Percentiles rank a stretch among this genome's conserved stretches.
phyloP scores from a whole-genome alignment of 495 filamentous ascomycete species.

The Tuber microsphaerosporum region DNA sequence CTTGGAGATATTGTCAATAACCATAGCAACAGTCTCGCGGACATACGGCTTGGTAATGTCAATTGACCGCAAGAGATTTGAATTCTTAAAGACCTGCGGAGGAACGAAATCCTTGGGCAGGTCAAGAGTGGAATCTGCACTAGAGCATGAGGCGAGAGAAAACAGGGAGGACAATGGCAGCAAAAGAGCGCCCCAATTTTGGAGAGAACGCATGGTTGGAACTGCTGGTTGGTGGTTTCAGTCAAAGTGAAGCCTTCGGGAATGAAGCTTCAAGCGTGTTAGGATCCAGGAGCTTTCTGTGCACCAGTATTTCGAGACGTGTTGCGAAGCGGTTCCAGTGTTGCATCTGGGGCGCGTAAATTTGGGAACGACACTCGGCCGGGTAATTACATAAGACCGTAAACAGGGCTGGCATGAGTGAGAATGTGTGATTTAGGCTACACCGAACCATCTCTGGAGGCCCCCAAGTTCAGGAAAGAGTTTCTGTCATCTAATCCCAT shows the following conservation, averaged over 20 bases:
- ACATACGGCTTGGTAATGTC: conserved; percentile 88
- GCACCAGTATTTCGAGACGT: background rate
- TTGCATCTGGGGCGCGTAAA: background rate
- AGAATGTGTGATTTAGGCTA: background rate
- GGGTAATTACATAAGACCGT: background rate
- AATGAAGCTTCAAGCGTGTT: background rate
- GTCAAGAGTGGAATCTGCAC: conserved; percentile 34
- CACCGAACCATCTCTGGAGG: background rate
- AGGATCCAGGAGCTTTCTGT: background rate
- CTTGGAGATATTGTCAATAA: conserved; percentile 75
- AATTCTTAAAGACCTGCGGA: conserved; percentile 81
- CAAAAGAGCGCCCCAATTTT: conserved; percentile 31
- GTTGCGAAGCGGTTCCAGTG: background rate
- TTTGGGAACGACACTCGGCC: background rate
- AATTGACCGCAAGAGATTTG: conserved; percentile 79
- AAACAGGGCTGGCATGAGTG: background rate
- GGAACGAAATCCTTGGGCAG: conserved; percentile 73
- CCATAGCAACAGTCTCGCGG: conserved; percentile 82
- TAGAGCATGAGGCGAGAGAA: conserved; percentile 17
- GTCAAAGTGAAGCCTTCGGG: background rate
- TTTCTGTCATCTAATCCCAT: background rate
- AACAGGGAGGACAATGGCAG: conserved; percentile 14
- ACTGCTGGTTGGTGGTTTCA: background rate
- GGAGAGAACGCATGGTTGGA: conserved; percentile 24
- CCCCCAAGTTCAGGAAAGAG: background rate